phyloP scores from a whole-genome alignment of 2,329 filamentous ascomycete species.

The Claviceps pazoutovae region DNA sequence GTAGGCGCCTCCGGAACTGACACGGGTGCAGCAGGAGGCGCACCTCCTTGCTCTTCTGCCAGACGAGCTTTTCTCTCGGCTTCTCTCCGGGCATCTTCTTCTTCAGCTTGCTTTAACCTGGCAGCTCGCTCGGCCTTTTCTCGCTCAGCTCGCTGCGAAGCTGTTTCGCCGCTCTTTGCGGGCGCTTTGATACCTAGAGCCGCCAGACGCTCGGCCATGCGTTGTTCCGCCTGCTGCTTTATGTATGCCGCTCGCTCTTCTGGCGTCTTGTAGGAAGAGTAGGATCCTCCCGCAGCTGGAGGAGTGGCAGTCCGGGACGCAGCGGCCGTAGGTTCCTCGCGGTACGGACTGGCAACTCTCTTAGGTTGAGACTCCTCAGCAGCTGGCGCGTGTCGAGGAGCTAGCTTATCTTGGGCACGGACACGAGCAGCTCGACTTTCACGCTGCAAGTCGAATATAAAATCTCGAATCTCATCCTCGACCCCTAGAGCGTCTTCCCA shows the following conservation, averaged over 20 bases:
- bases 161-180: constrained; percentile 62
- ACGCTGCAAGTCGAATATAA: constrained; percentile 91
- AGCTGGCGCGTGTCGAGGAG: constrained; percentile 26
- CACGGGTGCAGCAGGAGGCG: constrained; percentile 44
- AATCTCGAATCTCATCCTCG: constrained; percentile 92
- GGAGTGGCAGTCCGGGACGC: constrained; percentile 36
- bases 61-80: constrained; percentile 73
- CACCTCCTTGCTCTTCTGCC: constrained; percentile 55
- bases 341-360: constrained; percentile 27
- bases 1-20: constrained; percentile 32
- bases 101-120: constrained; percentile 77
- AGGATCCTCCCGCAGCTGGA: constrained; percentile 46
- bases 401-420: constrained; percentile 41
- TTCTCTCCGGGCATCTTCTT: constrained; percentile 82
- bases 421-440: constrained; percentile 66
- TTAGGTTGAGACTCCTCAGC: constrained; percentile 30
- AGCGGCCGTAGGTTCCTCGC: constrained; percentile 36
- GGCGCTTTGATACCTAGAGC: constrained; percentile 83
- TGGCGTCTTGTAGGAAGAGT: constrained; percentile 74
- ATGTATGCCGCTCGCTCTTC: constrained; percentile 93
- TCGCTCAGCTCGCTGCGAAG: constrained; percentile 74
- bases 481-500: constrained; percentile 96
- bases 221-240: constrained; percentile 90
- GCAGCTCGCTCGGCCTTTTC: constrained; percentile 80
- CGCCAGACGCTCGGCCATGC: constrained; percentile 91